Evolutionary conservation across 257 asterid species (phyloP).

Genomic region (Solanum lycopersicoides): DNA sequence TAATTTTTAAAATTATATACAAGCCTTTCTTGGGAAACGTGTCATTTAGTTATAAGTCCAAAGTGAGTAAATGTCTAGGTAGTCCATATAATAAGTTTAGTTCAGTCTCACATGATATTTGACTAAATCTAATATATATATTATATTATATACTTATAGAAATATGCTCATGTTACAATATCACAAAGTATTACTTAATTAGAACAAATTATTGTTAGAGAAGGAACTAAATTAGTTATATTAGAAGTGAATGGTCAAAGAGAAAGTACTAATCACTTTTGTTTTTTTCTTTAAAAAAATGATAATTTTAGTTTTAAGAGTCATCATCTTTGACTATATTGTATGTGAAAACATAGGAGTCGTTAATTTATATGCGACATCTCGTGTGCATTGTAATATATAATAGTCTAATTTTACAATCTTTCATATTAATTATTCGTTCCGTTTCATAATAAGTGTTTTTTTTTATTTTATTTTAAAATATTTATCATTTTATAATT

Average conservation of each 20-base stretch:
- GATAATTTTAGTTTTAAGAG: neutral
- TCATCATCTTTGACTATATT: neutral
- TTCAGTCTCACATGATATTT: neutral
- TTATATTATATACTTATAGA: neutral
- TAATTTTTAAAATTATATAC: neutral
- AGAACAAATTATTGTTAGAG: neutral
- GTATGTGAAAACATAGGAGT: neutral
- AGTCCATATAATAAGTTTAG: neutral
- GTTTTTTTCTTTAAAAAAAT: neutral
- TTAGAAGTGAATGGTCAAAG: neutral
- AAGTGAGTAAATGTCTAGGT: neutral
- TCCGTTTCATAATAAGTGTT: fast-evolving
- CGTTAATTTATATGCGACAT: neutral
- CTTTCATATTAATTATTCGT: neutral
- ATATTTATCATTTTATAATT: neutral
- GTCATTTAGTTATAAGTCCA: neutral
- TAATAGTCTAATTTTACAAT: neutral
- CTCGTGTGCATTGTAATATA: neutral
- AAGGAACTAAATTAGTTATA: neutral
- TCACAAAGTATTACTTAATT: neutral
- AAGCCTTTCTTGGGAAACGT: neutral
- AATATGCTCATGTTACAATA: neutral
- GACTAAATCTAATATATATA: neutral
- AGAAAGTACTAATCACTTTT: neutral
- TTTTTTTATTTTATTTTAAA: neutral